Base-by-base conservation (phyloP, 2,329 filamentous ascomycete species). In the Coleophoma eucalyptorum region DNA sequence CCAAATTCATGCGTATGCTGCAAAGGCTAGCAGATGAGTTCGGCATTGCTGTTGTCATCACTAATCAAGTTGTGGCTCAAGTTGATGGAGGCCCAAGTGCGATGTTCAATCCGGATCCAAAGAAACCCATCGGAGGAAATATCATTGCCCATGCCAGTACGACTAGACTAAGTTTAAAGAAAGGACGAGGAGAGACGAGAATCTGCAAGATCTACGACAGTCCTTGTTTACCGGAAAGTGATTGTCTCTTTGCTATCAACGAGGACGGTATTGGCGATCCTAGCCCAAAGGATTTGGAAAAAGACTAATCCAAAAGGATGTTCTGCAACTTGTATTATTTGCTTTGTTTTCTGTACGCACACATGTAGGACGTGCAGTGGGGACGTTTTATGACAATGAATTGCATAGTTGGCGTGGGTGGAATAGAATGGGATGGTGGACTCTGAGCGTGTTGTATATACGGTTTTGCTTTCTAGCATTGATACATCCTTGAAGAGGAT, bases 141-240 rank as follows among this genome's bases (percentile, higher is more conserved):
- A 99, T 99, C 59, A 97, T 99, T 67, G 94, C 95, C 3, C 94
- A 99, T 69, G 92, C 94, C 48, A 96, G 90, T 65, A 99, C 94
- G 1, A 99, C 94, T 2, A 81, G 94, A 64, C 80, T 99, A 62
- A 97, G 91, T 64, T 70, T 99, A 66, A 97, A 96, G 76, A 99
- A 99, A 71, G 95, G 94, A 2, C 81, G 94, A 50, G 94, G 82
- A 31, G 94, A 99, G 77, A 99, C 94, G 19, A 83, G 94, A 74
- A 90, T 99, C 59, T 96, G 94, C 74, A 99, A 97, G 78, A 99
- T 99, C 55, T 99, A 99, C 67, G 95, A 99, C 72, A 97, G 92
- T 62, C 94, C 94, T 2, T 99, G 94, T 70, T 74, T 99, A 57
- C 94, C 94, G 0, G 94, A 99, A 73, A 95, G 90, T 62, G 95